Evolutionary conservation across 148 eudicot genomes (phyloP).

Genomic region (Camellia japonica): DNA sequence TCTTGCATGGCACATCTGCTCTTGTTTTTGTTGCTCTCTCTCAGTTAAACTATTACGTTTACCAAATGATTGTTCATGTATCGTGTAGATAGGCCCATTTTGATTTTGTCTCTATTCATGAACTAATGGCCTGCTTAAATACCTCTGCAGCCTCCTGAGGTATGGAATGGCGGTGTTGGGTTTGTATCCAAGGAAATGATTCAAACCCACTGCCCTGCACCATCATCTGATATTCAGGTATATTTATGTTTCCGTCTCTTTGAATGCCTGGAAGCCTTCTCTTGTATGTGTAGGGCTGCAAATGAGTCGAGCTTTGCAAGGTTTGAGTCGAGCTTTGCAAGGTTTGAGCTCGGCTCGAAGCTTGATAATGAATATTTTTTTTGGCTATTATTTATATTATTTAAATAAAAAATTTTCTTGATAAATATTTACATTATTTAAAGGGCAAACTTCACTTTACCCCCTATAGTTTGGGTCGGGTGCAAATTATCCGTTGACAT

Average conservation of each 20-base stretch:
- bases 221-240: slow-evolving; percentile 76
- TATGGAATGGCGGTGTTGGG: slow-evolving; percentile 89
- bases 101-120: background rate
- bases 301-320: no score
- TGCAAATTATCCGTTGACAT: no score
- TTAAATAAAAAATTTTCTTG: no score
- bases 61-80: background rate
- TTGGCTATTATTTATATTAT: no score
- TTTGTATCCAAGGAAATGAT: slow-evolving; percentile 88
- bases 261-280: background rate
- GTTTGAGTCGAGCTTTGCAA: no score
- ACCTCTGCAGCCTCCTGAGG: slow-evolving; percentile 73
- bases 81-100: no score
- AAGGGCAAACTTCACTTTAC: no score
- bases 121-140: background rate
- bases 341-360: no score
- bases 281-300: no score
- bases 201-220: slow-evolving; percentile 75
- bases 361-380: no score
- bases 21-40: background rate
- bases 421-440: no score
- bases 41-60: background rate
- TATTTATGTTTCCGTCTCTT: background rate
- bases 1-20: background rate
- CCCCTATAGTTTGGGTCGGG: no score